A percentile compares a stretch with the other conserved stretches of the same genome.
Evolutionary conservation across 2,329 filamentous ascomycete species (phyloP).

Genomic region (Cercospora berteroae): DNA sequence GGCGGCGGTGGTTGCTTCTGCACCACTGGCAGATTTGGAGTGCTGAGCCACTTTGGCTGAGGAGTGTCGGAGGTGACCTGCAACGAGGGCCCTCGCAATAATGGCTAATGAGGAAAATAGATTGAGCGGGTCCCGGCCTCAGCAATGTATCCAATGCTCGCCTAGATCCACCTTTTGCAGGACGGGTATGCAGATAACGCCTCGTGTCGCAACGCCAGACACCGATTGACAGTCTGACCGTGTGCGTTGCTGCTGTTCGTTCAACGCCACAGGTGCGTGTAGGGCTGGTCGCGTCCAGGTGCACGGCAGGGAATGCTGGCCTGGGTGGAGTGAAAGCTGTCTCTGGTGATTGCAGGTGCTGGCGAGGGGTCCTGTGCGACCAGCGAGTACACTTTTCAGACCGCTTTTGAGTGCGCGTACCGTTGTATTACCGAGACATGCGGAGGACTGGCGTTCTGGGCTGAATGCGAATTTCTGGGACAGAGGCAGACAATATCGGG

Average conservation of each 20-base stretch:
- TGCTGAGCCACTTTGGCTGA: constrained; percentile 8
- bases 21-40: constrained; percentile 18
- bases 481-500: not conserved
- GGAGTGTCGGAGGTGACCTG: not conserved
- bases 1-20: constrained; percentile 20
- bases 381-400: not conserved
- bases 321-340: not conserved
- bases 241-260: not conserved
- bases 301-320: not conserved
- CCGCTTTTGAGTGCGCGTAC: not conserved
- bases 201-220: not conserved
- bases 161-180: not conserved
- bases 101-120: constrained; percentile 2
- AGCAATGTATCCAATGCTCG: constrained; percentile 4
- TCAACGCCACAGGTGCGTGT: not conserved
- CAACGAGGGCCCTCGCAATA: constrained; percentile 2
- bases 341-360: not conserved
- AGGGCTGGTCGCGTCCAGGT: not conserved
- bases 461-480: not conserved
- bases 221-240: not conserved
- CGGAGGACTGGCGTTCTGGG: not conserved
- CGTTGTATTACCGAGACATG: constrained; percentile 1
- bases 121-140: constrained; percentile 1
- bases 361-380: not conserved
- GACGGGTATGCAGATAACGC: not conserved